Evolutionary conservation across 768 basidiomycete species (phyloP), one percentile per base, ranked within the genome.

Genomic region (Amanita rubescens): DNA sequence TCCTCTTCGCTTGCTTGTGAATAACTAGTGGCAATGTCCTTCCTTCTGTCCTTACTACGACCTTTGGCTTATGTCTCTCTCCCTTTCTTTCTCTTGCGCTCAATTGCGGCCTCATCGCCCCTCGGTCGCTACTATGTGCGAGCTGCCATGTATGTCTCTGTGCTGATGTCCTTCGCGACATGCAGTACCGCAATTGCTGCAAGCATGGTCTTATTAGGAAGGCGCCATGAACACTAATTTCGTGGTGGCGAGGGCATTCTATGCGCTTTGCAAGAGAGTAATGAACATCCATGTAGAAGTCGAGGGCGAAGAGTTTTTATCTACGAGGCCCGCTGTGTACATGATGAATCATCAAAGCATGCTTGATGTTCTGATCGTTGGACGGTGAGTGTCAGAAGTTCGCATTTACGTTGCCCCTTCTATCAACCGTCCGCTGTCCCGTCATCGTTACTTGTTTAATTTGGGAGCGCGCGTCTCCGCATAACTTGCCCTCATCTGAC

Each of bases 271-370:
- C 46, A 76, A 81, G 32, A 80, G 77, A 15, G 64, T 81, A 2
- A 64, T 95, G 42, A 86, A 82, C 59, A 68, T 94, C 57, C 66
- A 70, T 43, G 71, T 96, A 60, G 79, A 84, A 54, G 77, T 98
- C 65, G 94, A 93, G 10, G 82, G 82, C 63, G 91, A 98, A 64
- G 72, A 94, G 65, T 71, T 98, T 42, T 67, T 35, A 20, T 32
- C 73, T 59, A 77, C 74, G n/a, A 71, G 74, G 47, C 90, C 93
- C 7, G 81, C 83, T 1, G 79, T 97, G 11, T 67, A 92, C 24
- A 79, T 97, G 63, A 81, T 79, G 11, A 98, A 97, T 65, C 95
- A 98, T 66, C 95, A 98, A 74, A 93, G 87, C 55, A 87, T 93
- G 81, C 67, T 96, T 41, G 93, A 96, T 67, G 79, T 99, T 56